Evolutionary conservation across 441 rosid genomes (phyloP), one percentile per base, ranked within the genome.

Genomic region (Melastoma candidum): DNA sequence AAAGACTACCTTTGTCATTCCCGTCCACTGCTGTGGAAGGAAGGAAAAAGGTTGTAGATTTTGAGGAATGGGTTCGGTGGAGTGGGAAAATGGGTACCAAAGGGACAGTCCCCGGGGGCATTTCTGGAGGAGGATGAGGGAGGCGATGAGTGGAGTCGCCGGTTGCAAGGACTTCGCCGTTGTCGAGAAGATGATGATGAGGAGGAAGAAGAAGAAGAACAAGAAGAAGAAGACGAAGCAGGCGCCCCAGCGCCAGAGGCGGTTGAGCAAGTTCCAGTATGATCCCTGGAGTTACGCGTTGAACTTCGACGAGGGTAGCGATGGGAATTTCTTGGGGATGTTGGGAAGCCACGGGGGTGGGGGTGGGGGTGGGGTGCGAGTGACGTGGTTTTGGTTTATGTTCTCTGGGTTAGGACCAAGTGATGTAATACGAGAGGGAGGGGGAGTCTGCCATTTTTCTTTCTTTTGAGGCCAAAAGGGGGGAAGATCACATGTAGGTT

Each of bases 241-340:
- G 22, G 22, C 22, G 22, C 22, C 22, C 22, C 22, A 17, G 22
- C 22, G 22, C 22, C 50, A 65, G 60, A 61, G 64, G 24, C 78
- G 70, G 63, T 66, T 70, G 17, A 69, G 24, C 41, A 52, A 69
- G 72, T 90, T 87, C 65, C 95, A 80, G 71, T 90, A 87, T 75
- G 96, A 87, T 76, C 97, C 97, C 44, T 83, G 80, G 56, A 90
- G 97, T 63, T 90, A 90, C 64, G 93, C 96, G 27, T 82, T 90
- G 44, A 87, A 90, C 63, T 87, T 90, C 59, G 97, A 90, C 57
- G 95, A 90, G 56, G 96, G 64, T 44, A 41, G 39, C 12, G 49
- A 39, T 14, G 0, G 26, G 11, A 29, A n/a, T 3, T n/a, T 48
- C 5, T 41, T 10, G n/a, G 46, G 95, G 1, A 49, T 17, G 22